Base-by-base conservation (phyloP, 2,329 filamentous ascomycete species). In the Trichoderma lentiforme region DNA sequence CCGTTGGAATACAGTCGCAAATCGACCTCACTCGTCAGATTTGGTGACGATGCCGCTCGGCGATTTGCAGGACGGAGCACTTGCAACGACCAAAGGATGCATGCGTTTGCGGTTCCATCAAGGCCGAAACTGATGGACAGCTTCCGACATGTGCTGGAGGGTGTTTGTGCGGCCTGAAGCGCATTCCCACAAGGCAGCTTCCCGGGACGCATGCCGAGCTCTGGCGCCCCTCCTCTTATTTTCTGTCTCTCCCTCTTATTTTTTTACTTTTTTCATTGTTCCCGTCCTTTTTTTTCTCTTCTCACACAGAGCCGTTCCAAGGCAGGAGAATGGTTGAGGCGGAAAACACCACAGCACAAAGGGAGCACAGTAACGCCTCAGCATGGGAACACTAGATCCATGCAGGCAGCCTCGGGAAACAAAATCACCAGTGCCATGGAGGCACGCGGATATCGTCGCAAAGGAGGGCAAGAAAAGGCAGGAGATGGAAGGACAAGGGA, bases 321-420 rank as follows among this genome's bases (percentile, higher is more conserved):
- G 12, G 39, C 28, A 53, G 12, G 47, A 15, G 39, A 28, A 60
- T 32, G 43, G 43, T 32, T 61, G 58, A 63, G 68, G 43, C 60
- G 30, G 53, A 71, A 66, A n/a, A 39, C 34, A 63, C 58, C 36
- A 62, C 30, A 61, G 28, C 26, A 51, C 28, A 64, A 47, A 47
- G 58, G 71, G 64, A 53, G 66, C 30, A 63, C 71, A 67, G 53
- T 63, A 67, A 58, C 62, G 34, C 61, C 47, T 72, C 73, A 73
- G 73, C 74, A 71, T 74, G 71, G 74, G 72, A 71, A 75, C 77
- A 76, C 77, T 78, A 77, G 77, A 76, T 76, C 77, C 77, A 78
- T 78, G 77, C 77, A 75, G 74, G 76, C 76, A 75, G 75, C 76
- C 75, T 78, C 76, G 76, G 76, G 74, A 73, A 73, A 74, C 75